These are phyloP conservation scores for Leavenworthia alabamica DNA, from an alignment of 345 rosid genomes.

Conservation along the genomic window DNA sequence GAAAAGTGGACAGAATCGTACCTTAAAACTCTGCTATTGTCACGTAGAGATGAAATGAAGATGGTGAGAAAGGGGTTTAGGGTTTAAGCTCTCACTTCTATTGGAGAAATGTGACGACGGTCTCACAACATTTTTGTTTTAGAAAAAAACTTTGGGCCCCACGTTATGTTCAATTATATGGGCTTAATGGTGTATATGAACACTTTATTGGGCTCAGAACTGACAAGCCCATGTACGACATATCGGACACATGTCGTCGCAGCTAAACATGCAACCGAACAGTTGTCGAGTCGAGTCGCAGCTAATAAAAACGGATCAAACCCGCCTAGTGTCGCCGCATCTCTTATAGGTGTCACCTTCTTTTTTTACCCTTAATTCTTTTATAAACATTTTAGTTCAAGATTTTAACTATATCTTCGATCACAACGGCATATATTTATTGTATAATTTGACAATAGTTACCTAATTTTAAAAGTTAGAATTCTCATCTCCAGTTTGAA, in stretches of 20 bases:
- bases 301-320: neutral
- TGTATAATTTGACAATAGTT: too few species aligned
- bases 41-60: slow-evolving; percentile 4
- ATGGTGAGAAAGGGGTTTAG: slow-evolving; percentile 23
- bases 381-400: neutral
- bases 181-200: neutral
- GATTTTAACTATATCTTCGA: slow-evolving; percentile 5
- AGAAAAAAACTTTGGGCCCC: slow-evolving; percentile 9
- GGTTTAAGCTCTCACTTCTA: slow-evolving; percentile 17
- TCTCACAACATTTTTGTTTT: neutral
- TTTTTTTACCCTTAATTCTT: neutral
- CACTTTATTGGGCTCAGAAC: neutral
- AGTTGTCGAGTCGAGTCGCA: slow-evolving; percentile 21
- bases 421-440: neutral
- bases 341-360: slow-evolving; percentile 3
- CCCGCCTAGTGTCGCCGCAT: slow-evolving; percentile 25
- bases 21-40: slow-evolving; percentile 6
- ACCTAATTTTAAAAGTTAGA: too few species aligned
- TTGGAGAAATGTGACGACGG: neutral
- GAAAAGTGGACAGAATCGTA: neutral
- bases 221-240: neutral
- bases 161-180: neutral
- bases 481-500: neutral
- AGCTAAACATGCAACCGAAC: slow-evolving; percentile 30
- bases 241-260: slow-evolving; percentile 4